Evolutionary conservation across 2,329 filamentous ascomycete genomes (phyloP), one percentile per base, ranked within the genome.

Genomic region (Coniochaeta sp.): DNA sequence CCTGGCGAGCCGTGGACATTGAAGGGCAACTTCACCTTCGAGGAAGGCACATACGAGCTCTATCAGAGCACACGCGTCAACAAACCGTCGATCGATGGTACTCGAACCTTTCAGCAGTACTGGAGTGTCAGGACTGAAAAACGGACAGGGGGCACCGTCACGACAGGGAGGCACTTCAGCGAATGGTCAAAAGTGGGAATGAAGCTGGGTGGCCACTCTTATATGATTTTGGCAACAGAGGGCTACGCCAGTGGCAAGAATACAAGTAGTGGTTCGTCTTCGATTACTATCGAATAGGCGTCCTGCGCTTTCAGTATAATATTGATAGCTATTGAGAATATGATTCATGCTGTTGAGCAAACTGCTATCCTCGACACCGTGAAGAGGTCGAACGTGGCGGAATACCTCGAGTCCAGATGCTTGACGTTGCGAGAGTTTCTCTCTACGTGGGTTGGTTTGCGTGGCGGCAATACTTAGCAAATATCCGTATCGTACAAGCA

Each of bases 11-110:
- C 74, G 19, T 75, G 75, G 63, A 76, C 73, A 1, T 72, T 73
- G 62, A 79, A 79, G 67, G 82, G 81, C 28, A 77, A 76, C 60
- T 76, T 85, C 62, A 77, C 73, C 19, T 72, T 70, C 22, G 82
- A 83, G 42, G 82, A 81, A 47, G 76, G 77, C 16, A 77, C 74
- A 4, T 86, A 85, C 69, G 75, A 81, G 58, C 75, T 84, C 54
- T 81, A 77, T 67, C 72, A 73, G 55, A 77, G 73, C 55, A 79
- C 75, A 0, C 79, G 81, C 38, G 74, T 73, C 58, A 79, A 81
- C 67, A 75, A 79, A 65, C 80, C 81, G 0, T 79, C 75, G 1
- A 83, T 84, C 64, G 72, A 79, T n/a, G 81, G 81, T 54, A 82
- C 79, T 12, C 64, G 72, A 19, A 83, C 80, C 42, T 84, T 84